Percentiles rank a stretch among this genome's conserved stretches.
phyloP scores from a whole-genome alignment of 345 rosid species.

The Arabis alpina region DNA sequence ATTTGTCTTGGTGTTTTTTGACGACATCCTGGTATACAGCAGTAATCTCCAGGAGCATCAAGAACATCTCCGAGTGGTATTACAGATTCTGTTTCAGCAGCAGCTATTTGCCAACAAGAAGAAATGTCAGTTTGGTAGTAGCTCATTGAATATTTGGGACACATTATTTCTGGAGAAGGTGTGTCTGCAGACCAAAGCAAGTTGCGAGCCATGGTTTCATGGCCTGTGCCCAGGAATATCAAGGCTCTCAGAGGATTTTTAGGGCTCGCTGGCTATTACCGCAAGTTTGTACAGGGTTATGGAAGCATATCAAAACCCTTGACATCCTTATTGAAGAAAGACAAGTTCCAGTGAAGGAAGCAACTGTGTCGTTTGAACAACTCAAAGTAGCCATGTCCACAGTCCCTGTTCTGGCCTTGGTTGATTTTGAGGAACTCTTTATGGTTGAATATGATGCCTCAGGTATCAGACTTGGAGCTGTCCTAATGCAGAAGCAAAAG shows the following conservation, averaged over 20 bases:
- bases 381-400: no score
- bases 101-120: not conserved
- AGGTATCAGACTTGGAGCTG: not conserved
- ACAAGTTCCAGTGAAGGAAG: no score
- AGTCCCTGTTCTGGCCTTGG: no score
- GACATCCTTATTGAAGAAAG: no score
- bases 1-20: not conserved
- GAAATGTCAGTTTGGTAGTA: not conserved
- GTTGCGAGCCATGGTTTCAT: not conserved
- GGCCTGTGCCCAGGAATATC: not conserved
- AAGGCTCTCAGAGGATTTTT: not conserved
- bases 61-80: not conserved
- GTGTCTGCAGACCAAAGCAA: not conserved
- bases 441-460: no score
- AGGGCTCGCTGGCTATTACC: not conserved
- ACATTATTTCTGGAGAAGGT: not conserved
- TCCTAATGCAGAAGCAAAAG: not conserved
- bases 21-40: not conserved
- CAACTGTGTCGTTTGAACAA: no score
- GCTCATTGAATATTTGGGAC: not conserved
- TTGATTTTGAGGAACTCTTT: no score
- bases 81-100: not conserved
- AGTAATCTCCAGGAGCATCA: not conserved
- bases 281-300: not conserved
- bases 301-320: no score